Conservation (phyloP, 768 basidiomycete genomes). For the Naganishia vishniacii region DNA sequence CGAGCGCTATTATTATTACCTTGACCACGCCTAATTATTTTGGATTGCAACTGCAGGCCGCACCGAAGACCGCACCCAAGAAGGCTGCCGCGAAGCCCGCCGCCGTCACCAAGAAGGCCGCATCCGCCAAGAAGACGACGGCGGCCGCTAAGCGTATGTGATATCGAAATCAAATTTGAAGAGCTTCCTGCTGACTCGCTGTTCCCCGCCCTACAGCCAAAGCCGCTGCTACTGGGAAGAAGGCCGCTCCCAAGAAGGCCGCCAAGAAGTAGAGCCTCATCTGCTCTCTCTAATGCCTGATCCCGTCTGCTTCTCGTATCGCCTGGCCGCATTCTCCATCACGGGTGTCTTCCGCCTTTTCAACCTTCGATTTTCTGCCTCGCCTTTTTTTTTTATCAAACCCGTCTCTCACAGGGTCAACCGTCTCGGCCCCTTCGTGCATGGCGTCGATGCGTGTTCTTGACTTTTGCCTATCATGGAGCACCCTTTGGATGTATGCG, state of each 20-base stretch:
- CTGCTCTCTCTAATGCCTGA: not conserved
- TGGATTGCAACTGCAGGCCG: too few relatives aligned
- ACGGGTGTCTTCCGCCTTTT: constrained; percentile 17
- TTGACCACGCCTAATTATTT: too few relatives aligned
- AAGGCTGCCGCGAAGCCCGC: constrained; percentile 33
- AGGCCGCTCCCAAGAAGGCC: constrained; percentile 34
- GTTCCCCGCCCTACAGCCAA: constrained; percentile 27
- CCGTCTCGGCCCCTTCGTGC: not conserved
- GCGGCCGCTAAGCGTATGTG: constrained; percentile 51
- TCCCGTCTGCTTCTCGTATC: not conserved
- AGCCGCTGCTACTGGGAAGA: constrained; percentile 40
- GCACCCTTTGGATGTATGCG: not conserved
- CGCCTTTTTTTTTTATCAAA: not conserved
- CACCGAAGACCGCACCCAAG: constrained; percentile 33
- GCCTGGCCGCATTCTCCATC: not conserved
- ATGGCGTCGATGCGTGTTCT: not conserved
- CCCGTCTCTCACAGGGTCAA: constrained; percentile 2
- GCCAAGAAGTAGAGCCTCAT: constrained; percentile 21
- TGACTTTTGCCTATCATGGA: constrained; percentile 1
- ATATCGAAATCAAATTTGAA: not conserved
- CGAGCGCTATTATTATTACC: too few relatives aligned
- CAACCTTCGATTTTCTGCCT: constrained; percentile 23
- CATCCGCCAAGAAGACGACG: constrained; percentile 50
- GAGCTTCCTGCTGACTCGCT: not conserved
- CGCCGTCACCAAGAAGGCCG: constrained; percentile 47